phyloP scores from a whole-genome alignment of 2,329 filamentous ascomycete species.

The Trichothecium roseum region DNA sequence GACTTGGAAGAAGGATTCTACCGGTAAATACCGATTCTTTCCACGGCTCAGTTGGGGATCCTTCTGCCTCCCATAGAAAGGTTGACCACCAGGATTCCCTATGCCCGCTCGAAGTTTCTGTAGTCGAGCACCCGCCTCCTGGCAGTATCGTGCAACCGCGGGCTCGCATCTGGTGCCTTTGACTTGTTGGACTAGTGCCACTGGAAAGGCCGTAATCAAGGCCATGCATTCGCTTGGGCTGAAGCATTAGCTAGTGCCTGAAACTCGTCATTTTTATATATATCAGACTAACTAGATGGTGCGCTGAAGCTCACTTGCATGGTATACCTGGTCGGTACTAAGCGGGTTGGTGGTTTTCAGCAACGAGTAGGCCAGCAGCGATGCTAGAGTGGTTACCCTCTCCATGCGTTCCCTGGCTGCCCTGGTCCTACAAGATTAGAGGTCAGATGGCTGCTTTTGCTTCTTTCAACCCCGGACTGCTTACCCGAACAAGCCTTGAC shows the following conservation, averaged over 20 bases:
- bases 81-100: not conserved
- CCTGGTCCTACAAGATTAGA: slow-evolving; percentile 7
- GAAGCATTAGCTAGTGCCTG: slow-evolving; percentile 4
- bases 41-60: not conserved
- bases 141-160: slow-evolving; percentile 12
- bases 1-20: slow-evolving; percentile 15
- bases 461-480: not conserved
- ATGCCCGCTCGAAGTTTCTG: slow-evolving; percentile 7
- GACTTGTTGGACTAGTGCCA: slow-evolving; percentile 13
- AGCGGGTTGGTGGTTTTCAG: slow-evolving; percentile 9
- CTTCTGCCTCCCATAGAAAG: not conserved
- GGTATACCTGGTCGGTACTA: not conserved
- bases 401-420: slow-evolving; percentile 13
- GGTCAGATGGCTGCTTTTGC: too few relatives aligned
- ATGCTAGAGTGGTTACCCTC: not conserved
- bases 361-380: slow-evolving; percentile 8
- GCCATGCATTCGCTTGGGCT: slow-evolving; percentile 16
- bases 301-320: slow-evolving; percentile 9
- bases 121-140: slow-evolving; percentile 8
- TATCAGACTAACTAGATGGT: slow-evolving; percentile 11
- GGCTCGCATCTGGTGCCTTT: slow-evolving; percentile 14
- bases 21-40: slow-evolving; percentile 1
- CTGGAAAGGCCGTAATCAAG: slow-evolving; percentile 14
- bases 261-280: too few relatives aligned
- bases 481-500: slow-evolving; percentile 13